A percentile compares a stretch with the other conserved stretches of the same genome.
These are phyloP conservation scores for Phialophora verrucosa DNA, from an alignment of 2,329 filamentous ascomycete genomes.

Conservation along the genomic window DNA sequence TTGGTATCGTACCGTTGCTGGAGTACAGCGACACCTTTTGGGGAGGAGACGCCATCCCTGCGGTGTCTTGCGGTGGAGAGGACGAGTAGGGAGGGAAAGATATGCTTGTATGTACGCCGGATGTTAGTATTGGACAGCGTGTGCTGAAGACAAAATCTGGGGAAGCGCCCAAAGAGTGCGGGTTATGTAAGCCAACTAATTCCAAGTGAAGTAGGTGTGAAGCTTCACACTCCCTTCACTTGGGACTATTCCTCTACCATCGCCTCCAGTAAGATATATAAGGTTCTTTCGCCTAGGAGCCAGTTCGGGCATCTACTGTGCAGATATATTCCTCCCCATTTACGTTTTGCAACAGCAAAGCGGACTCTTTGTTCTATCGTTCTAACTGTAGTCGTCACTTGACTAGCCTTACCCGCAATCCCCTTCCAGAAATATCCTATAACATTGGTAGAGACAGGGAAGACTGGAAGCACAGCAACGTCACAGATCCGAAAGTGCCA, in stretches of 20 bases:
- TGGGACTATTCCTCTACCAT: neutral
- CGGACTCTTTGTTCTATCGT: too few relatives aligned
- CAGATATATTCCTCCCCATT: neutral
- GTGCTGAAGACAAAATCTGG: neutral
- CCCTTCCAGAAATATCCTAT: too few relatives aligned
- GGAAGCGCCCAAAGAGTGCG: neutral
- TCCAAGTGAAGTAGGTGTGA: too few relatives aligned
- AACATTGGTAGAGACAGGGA: too few relatives aligned
- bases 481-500: too few relatives aligned
- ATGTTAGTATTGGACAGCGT: neutral
- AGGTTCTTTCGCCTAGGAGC: neutral
- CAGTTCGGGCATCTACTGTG: neutral
- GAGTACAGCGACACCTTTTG: slow-evolving; percentile 54
- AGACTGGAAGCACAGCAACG: too few relatives aligned
- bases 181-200: too few relatives aligned
- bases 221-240: neutral
- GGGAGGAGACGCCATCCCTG: slow-evolving; percentile 15
- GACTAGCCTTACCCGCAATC: too few relatives aligned
- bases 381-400: too few relatives aligned
- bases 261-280: neutral
- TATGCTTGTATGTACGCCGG: neutral
- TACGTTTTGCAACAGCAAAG: too few relatives aligned
- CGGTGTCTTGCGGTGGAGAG: neutral
- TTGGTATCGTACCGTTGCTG: slow-evolving; percentile 48
- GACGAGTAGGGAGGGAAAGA: neutral